phyloP scores from a whole-genome alignment of 2,329 filamentous ascomycete genomes.

The Curvularia hawaiiensis region DNA sequence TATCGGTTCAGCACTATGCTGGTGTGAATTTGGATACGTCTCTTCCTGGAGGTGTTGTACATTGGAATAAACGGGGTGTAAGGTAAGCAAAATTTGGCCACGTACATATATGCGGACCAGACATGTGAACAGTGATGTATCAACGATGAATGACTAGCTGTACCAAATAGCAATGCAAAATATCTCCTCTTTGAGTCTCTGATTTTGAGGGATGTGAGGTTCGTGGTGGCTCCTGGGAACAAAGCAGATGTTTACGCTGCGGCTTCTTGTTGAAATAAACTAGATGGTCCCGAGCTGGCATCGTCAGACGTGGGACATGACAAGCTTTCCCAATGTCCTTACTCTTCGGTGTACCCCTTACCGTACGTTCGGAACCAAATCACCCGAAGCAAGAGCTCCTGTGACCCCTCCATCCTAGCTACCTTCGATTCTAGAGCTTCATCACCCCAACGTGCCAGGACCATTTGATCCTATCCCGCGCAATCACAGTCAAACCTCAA shows the following conservation, averaged over 20 bases:
- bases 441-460: background rate
- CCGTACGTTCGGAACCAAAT: background rate
- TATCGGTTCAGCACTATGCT: background rate
- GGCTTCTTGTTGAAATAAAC: background rate
- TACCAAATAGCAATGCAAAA: conserved; percentile 18
- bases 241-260: background rate
- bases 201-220: background rate
- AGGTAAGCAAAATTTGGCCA: conserved; percentile 1
- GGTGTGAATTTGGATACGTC: background rate
- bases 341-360: background rate
- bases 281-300: background rate
- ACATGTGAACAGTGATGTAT: conserved; percentile 3
- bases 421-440: background rate
- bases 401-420: background rate
- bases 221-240: background rate
- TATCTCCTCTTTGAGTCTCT: conserved; percentile 13
- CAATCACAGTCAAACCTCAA: background rate
- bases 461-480: background rate
- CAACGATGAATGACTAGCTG: conserved; percentile 13
- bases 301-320: background rate
- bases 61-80: conserved; percentile 1
- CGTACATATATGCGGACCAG: background rate
- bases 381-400: background rate
- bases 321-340: background rate
- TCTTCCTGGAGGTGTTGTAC: background rate